Percentiles rank a stretch among this genome's conserved stretches.
Evolutionary conservation across 148 eudicot genomes (phyloP).

Genomic region (Pharnaceum exiguum): DNA sequence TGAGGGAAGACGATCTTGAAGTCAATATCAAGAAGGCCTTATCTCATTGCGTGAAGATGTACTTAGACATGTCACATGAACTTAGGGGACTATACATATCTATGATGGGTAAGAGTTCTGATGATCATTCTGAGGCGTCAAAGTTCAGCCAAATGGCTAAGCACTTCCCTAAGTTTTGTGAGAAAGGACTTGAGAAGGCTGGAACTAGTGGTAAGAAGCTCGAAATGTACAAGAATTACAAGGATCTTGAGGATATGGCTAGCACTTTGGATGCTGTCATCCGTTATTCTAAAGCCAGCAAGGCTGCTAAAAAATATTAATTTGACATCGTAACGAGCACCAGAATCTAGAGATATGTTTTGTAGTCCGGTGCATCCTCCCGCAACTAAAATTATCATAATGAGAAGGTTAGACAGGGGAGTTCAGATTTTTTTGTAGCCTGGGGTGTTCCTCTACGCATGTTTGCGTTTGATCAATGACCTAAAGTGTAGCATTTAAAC

Average conservation of each 20-base stretch:
- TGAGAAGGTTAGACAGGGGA: too few species aligned
- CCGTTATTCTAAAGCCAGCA: constrained; percentile 9
- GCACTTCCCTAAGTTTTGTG: constrained; percentile 20
- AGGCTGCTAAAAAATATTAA: neutral
- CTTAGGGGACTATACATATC: constrained; percentile 8
- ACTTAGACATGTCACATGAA: constrained; percentile 22
- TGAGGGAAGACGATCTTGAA: constrained; percentile 13
- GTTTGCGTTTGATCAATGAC: too few species aligned
- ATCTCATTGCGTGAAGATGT: constrained; percentile 27
- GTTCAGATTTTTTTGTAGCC: too few species aligned
- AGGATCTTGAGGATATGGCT: constrained; percentile 22
- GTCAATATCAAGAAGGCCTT: constrained; percentile 13
- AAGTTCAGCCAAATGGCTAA: constrained; percentile 14
- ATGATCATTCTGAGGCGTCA: neutral
- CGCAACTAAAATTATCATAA: too few species aligned
- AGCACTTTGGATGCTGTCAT: constrained; percentile 19
- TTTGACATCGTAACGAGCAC: too few species aligned
- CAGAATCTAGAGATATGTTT: too few species aligned
- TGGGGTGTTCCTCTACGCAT: too few species aligned
- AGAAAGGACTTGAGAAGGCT: constrained; percentile 15
- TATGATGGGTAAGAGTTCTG: neutral
- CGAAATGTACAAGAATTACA: constrained; percentile 14
- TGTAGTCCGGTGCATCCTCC: too few species aligned
- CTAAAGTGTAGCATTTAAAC: too few species aligned
- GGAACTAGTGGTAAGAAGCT: constrained; percentile 29